Evolutionary conservation across 257 asterid species (phyloP), one percentile per base, ranked within the genome.

Genomic region (Nicotiana attenuata): DNA sequence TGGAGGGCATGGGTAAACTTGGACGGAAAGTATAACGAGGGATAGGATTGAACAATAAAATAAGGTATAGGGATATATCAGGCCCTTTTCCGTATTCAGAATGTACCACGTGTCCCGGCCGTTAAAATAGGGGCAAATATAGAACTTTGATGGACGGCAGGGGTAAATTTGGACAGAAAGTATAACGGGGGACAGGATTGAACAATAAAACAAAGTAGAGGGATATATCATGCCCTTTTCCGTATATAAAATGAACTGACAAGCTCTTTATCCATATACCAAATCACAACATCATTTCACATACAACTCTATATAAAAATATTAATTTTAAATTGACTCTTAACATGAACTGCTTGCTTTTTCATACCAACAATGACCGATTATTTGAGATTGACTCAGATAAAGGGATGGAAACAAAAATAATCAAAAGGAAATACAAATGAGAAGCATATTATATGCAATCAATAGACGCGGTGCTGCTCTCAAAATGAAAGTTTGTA

Each of bases 371-470:
- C 41, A 75, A 75, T 50, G 80, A 75, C 63, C 24, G 15, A 50
- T 24, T 75, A 50, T 50, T 50, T 75, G 80, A 50, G 61, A 47
- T 75, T 47, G 80, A 68, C 55, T 68, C 77, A 19, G 29, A 22
- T 5, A n/a, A 68, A 67, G 29, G 55, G 7, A 11, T 0, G n/a
- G 50, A 65, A 65, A 80, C 82, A 61, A 59, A 79, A 78, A 60
- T 59, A 31, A 78, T 57, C 56, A 61, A 65, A 80, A 80, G 75
- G 76, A 64, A 45, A 80, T 63, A 80, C 52, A 80, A 80, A 8
- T 53, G 57, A 80, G 77, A 80, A 80, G 64, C 83, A 80, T 52
- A 47, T 65, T 79, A 61, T 41, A 41, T 64, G 82, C 82, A 47
- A 80, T 56, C 65, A 80, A 22, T 24, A 11, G 77, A 80, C 20